Evolutionary conservation across 345 rosid genomes (phyloP), one percentile per base, ranked within the genome.

Genomic region (Boechera divaricarpa): DNA sequence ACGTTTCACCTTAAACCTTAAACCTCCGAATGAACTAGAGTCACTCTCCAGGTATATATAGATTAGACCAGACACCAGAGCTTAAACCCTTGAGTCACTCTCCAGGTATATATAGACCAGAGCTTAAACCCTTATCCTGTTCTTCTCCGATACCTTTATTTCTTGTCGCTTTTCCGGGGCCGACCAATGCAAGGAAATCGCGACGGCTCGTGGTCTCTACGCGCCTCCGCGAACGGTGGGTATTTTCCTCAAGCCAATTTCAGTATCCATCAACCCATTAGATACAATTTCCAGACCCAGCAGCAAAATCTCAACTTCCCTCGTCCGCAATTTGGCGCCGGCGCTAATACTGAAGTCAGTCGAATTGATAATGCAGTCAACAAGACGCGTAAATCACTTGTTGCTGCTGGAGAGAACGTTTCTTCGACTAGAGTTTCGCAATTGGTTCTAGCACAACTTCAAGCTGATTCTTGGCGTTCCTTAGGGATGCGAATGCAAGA

Each of bases 401-500:
- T 85, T 12, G 81, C 80, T 1, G 72, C 92, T 0, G 81, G 87
- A 31, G 87, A 86, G 74, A 79, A 28, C 44, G 78, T 87, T 39
- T 84, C 91, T 11, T 70, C 96, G 0, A 88, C 87, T 86, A 84
- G 85, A 76, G 90, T 88, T 38, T 83, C 86, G 31, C 76, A 83
- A 74, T 79, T 82, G 6, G 91, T 74, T 67, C 73, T 85, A 29
- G 13, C 57, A 60, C 58, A 56, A 2, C 79, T 88, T 69, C 76
- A 72, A 75, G 83, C 76, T 39, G 88, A 91, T 60, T 86, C 92
- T 24, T 89, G 97, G 98, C 85, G 72, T 55, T 79, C 90, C 0
- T 71, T 95, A 48, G 94, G 95, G 3, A 81, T 90, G 32, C 77
- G 77, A 49, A 80, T 90, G 88, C 90, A 87, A 81, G 88, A 84